Base-by-base conservation (phyloP, 31 red algal species). In the Porphyra umbilicalis region DNA sequence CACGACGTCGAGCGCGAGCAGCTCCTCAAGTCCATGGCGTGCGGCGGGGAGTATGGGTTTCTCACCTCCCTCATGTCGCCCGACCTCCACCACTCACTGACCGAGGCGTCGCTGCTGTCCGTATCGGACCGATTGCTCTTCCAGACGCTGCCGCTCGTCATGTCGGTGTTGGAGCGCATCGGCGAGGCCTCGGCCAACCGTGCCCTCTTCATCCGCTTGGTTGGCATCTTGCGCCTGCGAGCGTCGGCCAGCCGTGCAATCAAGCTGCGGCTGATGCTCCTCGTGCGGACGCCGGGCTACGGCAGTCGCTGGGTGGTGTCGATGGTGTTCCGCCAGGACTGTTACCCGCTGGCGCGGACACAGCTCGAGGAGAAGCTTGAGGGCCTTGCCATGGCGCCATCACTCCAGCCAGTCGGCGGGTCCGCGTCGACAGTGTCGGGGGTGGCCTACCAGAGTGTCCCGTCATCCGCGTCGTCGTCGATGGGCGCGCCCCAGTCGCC, bases 221-320 rank as follows among this genome's bases (percentile, higher is more conserved):
- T 90, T 14, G 88, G 87, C 79, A 71, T 82, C 46, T 75, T 94
- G 33, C 92, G 88, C 30, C 82, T 77, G 29, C 85, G 92, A 8
- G 83, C 90, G 79, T 77, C 85, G 34, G 84, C 87, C 71, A 90
- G 92, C 85, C 84, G 92, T n/a, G 87, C 87, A 25, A 37, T 94
- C 81, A 94, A 94, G 85, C 82, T 94, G 35, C 85, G 92, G 15
- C 90, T 94, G 81, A 76, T 94, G 14, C 37, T 90, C 38, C 85
- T 94, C 10, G 84, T 90, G 76, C 77, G 77, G 8, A 94, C 89
- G 36, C 42, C 85, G 13, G 88, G 84, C 30, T 94, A 90, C 76
- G 88, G 85, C 31, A 4, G 25, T 8, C 87, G 88, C 35, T 94
- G 92, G 92, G 79, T 85, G 33, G 92, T 90, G 75, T 76, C 78